Conservation (phyloP, 805 yeast genomes). For the Candida easanensis region DNA sequence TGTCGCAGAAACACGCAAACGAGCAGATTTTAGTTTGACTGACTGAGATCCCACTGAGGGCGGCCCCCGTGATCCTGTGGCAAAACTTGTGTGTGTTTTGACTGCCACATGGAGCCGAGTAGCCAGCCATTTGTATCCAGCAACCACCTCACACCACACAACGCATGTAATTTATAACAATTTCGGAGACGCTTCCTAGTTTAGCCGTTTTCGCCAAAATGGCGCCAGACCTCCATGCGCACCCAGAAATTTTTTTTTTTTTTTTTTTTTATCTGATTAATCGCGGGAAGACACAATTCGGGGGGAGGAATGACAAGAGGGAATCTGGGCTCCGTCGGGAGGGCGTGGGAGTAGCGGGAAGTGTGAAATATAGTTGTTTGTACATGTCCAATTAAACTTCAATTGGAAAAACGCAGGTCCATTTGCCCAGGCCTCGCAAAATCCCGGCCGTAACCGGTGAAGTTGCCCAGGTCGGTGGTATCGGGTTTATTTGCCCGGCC, state of each 20-base stretch:
- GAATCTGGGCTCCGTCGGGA: background rate
- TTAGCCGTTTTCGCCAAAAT: background rate
- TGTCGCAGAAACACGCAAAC: too few species aligned
- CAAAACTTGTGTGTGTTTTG: too few species aligned
- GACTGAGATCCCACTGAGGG: too few species aligned
- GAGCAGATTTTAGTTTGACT: too few species aligned
- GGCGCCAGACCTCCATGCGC: background rate
- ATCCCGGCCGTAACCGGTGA: background rate
- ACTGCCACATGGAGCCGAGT: too few species aligned
- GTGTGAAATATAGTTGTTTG: too few species aligned
- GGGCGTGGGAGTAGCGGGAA: background rate
- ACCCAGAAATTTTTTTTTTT: background rate
- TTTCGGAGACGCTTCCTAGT: too few species aligned
- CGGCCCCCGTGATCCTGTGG: too few species aligned
- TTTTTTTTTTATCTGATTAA: background rate
- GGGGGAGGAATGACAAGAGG: background rate
- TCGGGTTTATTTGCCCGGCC: slow-evolving; percentile 11
- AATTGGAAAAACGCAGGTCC: background rate
- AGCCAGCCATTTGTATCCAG: too few species aligned
- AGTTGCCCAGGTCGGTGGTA: slow-evolving; percentile 9
- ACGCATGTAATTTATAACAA: too few species aligned
- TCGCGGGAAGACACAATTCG: background rate
- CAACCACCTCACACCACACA: too few species aligned
- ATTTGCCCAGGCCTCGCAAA: background rate
- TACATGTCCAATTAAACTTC: too few species aligned